Evolutionary conservation across 2,329 filamentous ascomycete genomes (phyloP), one percentile per base, ranked within the genome.

Genomic region (Aspergillus sp.): DNA sequence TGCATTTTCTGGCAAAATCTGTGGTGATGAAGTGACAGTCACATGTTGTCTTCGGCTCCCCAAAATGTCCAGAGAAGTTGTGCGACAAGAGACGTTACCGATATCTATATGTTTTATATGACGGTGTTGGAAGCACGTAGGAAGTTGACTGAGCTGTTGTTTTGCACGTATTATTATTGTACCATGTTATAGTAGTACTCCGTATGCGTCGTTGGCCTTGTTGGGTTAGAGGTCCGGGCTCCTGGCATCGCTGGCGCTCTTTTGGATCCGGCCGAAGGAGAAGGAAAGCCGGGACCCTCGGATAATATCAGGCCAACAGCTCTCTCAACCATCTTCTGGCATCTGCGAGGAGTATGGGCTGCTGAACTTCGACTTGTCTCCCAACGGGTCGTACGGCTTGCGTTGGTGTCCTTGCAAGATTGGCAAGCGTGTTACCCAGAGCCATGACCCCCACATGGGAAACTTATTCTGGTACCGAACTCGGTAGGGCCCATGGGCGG

Each of bases 391-490:
- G 37, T 41, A 54, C 51, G 34, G 44, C 44, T 24, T 54, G 51
- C 34, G 33, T 34, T 44, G n/a, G 30, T 42, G 51, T 48, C 12
- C 22, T 40, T 34, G 34, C 45, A 42, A 48, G 51, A 54, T 48
- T 48, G 42, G 41, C 51, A 54, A 48, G 44, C 44, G 44, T 54
- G 44, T n/a, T 54, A 48, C 44, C 44, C n/a, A 46, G 15, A 27
- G 30, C 41, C 51, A 54, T 33, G 44, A 42, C 51, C 27, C 51
- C 51, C 53, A 50, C 53, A 55, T 55, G 53, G 52, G 15, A 30
- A 27, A 15, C 19, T 33, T 41, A 50, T n/a, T 20, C 46, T 54
- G 40, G 51, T 46, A 51, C 15, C 20, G 27, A 30, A 8, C 27
- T 11, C 9, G 27, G 27, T 30, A 30, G 27, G 27, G 27, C 27